phyloP scores from a whole-genome alignment of 345 rosid genomes.

The Dipteronia dyeriana region DNA sequence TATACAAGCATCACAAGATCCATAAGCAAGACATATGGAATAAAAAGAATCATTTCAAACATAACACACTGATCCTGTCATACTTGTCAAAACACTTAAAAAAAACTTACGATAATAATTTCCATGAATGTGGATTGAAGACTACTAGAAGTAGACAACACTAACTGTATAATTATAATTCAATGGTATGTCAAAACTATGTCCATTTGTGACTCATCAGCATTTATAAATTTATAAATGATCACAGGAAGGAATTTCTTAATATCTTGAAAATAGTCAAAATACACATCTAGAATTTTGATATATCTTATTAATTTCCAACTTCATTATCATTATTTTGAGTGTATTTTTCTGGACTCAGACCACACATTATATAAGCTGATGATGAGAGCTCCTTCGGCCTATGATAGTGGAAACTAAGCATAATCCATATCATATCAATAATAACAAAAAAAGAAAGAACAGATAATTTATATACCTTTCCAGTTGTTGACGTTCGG shows the following conservation, averaged over 20 bases:
- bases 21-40: neutral
- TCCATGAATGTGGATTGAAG: neutral
- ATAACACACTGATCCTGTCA: neutral
- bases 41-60: neutral
- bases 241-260: neutral
- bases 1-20: neutral
- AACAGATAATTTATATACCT: conserved; percentile 48
- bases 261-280: neutral
- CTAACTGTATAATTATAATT: neutral
- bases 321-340: neutral
- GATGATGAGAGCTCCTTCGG: neutral
- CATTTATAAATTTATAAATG: neutral
- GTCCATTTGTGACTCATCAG: neutral
- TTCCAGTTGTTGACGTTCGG: conserved; percentile 73
- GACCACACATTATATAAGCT: neutral
- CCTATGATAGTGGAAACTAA: neutral
- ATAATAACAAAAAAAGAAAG: neutral
- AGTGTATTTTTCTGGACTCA: neutral
- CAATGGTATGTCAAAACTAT: neutral
- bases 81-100: neutral
- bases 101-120: no score
- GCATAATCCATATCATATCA: neutral
- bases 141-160: neutral
- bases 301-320: neutral
- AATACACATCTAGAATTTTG: neutral